phyloP scores from a whole-genome alignment of 331 rosid species.

The Malus hybrid region DNA sequence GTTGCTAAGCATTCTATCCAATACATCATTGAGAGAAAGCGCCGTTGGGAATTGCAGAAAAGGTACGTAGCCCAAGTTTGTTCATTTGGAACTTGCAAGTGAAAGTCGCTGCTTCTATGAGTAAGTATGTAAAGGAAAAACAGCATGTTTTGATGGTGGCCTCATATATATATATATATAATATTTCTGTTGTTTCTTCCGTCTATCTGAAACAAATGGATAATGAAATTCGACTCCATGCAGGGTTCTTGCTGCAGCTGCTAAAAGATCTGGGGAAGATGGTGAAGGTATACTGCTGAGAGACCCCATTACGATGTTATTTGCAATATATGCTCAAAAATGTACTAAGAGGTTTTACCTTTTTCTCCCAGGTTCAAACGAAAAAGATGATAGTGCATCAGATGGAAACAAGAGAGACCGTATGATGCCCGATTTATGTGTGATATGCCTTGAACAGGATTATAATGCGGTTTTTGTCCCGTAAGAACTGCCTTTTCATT shows the following conservation, averaged over 20 bases:
- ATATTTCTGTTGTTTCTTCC: neutral
- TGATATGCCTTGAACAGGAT: conserved; percentile 89
- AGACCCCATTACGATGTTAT: conserved; percentile 1
- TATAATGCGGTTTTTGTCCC: conserved; percentile 95
- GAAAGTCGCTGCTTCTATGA: neutral
- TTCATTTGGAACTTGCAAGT: conserved; percentile 10
- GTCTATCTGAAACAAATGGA: neutral
- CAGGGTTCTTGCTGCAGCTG: conserved; percentile 97
- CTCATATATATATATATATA: neutral
- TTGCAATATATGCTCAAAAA: conserved; percentile 9
- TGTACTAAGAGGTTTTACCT: conserved; percentile 11
- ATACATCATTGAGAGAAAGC: conserved; percentile 60
- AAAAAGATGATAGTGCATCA: conserved; percentile 34
- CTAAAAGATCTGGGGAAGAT: conserved; percentile 64
- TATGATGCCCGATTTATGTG: conserved; percentile 80
- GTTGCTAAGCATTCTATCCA: conserved; percentile 71
- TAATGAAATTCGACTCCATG: conserved; percentile 20
- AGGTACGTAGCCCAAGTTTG: conserved; percentile 36
- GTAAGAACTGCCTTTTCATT: conserved; percentile 38
- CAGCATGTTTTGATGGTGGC: neutral
- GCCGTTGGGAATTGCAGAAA: conserved; percentile 53
- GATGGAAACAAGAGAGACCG: conserved; percentile 62
- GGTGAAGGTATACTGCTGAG: conserved; percentile 48
- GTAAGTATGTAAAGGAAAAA: neutral
- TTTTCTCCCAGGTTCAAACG: conserved; percentile 46